phyloP scores from a whole-genome alignment of 1,284 basidiomycete genomes.

The Cryptococcus floricola region DNA sequence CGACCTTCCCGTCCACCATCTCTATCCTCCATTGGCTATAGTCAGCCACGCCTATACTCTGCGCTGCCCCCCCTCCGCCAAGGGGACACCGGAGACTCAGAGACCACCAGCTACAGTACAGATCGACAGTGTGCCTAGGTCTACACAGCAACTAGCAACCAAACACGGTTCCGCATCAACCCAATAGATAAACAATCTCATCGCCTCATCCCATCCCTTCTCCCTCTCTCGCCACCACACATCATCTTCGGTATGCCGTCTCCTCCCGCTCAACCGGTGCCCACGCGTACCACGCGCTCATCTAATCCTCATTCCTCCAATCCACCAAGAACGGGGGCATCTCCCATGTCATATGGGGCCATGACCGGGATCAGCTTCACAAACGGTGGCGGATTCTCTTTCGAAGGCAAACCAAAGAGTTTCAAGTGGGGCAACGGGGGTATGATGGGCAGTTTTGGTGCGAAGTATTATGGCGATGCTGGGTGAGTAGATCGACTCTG shows the following conservation, averaged over 20 bases:
- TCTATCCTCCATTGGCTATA: background rate
- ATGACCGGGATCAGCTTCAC: conserved; percentile 45
- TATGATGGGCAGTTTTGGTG: conserved; percentile 36
- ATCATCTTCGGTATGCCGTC: conserved; percentile 17
- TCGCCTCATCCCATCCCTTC: background rate
- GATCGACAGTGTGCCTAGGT: background rate
- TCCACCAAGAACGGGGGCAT: conserved; percentile 16
- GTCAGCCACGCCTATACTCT: background rate
- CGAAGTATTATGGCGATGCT: conserved; percentile 40
- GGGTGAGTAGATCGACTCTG: conserved; percentile 24
- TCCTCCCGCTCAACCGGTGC: conserved; percentile 24
- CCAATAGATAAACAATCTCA: background rate
- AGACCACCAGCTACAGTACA: background rate
- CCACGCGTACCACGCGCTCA: conserved; percentile 12
- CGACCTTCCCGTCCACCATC: background rate
- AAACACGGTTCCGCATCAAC: background rate
- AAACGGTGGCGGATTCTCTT: conserved; percentile 40
- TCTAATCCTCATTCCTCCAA: conserved; percentile 8
- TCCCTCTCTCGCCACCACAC: background rate
- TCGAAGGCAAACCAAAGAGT: conserved; percentile 23
- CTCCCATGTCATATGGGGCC: conserved; percentile 43
- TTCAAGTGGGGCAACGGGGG: conserved; percentile 18
- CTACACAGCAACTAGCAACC: background rate
- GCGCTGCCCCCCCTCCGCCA: background rate
- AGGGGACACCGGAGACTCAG: background rate